Evolutionary conservation across 2,329 filamentous ascomycete genomes (phyloP).

Genomic region (Paraphaeosphaeria sporulosa): DNA sequence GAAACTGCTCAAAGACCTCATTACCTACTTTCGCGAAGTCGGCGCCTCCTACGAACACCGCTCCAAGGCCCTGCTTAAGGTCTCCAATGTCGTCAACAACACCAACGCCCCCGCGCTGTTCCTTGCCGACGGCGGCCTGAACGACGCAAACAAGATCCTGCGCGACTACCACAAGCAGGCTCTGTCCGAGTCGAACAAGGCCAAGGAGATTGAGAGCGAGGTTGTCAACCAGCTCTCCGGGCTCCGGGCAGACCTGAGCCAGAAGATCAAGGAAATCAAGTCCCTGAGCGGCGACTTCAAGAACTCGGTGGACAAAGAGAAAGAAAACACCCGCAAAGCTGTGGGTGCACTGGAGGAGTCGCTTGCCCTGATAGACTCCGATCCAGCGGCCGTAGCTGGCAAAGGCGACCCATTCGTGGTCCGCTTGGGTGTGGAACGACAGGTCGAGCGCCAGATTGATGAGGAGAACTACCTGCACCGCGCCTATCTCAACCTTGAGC

Average conservation of each 20-base stretch:
- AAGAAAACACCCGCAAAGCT: slow-evolving; percentile 80
- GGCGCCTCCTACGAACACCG: slow-evolving; percentile 87
- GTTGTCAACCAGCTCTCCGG: slow-evolving; percentile 88
- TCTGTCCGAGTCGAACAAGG: slow-evolving; percentile 83
- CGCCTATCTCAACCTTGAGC: slow-evolving; percentile 93
- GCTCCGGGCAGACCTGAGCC: slow-evolving; percentile 83
- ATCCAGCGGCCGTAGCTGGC: slow-evolving; percentile 76
- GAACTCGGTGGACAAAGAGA: slow-evolving; percentile 94
- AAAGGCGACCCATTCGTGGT: slow-evolving; percentile 94
- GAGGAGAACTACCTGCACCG: slow-evolving; percentile 97
- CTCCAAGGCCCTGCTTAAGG: slow-evolving; percentile 81
- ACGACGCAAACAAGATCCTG: slow-evolving; percentile 83
- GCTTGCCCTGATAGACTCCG: slow-evolving; percentile 79
- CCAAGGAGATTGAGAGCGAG: slow-evolving; percentile 87
- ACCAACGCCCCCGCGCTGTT: slow-evolving; percentile 78
- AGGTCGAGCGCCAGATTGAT: slow-evolving; percentile 90
- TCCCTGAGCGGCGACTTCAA: slow-evolving; percentile 93
- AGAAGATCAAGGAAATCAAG: slow-evolving; percentile 99
- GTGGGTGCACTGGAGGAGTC: slow-evolving; percentile 84
- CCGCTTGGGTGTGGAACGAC: slow-evolving; percentile 83
- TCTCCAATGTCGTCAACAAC: slow-evolving; percentile 85
- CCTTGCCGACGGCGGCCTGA: slow-evolving; percentile 80
- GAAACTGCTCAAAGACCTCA: slow-evolving; percentile 92
- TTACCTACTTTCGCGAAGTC: slow-evolving; percentile 91
- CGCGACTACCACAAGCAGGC: slow-evolving; percentile 83